Evolutionary conservation across 1,284 basidiomycete genomes (phyloP).

Genomic region (Baeospora myosura): DNA sequence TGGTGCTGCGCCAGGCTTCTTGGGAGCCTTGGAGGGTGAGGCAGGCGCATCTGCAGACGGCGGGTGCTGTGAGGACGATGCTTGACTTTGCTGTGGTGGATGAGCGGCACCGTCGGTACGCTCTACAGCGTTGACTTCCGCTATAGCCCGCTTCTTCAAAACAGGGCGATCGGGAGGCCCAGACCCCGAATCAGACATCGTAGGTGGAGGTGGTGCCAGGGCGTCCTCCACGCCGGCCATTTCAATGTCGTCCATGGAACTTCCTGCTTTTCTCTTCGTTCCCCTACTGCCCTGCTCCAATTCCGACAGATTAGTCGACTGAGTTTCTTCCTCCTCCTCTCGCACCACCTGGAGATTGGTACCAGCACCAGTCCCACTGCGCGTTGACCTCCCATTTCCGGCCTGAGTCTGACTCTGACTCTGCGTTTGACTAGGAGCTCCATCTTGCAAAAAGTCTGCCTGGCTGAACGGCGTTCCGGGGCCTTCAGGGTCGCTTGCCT

Average conservation of each 20-base stretch:
- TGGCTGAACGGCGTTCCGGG: too few relatives aligned
- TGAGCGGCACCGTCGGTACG: not conserved
- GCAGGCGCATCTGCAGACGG: slow-evolving; percentile 2
- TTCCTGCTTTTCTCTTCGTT: not conserved
- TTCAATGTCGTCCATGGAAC: not conserved
- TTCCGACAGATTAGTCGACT: too few relatives aligned
- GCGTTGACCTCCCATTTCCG: not conserved
- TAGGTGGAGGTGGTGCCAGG: not conserved
- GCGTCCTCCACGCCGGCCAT: not conserved
- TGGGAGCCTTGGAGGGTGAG: slow-evolving; percentile 12
- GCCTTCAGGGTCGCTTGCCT: not conserved
- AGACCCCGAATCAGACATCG: too few relatives aligned
- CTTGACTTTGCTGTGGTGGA: too few relatives aligned
- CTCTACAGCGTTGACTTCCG: slow-evolving; percentile 26
- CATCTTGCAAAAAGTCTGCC: too few relatives aligned
- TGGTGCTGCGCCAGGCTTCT: slow-evolving; percentile 31
- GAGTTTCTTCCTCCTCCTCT: not conserved
- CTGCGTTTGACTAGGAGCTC: too few relatives aligned
- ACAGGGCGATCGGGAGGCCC: not conserved
- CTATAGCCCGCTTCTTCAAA: slow-evolving; percentile 34
- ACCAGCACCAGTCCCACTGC: not conserved
- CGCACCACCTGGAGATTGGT: not conserved
- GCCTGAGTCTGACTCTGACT: not conserved
- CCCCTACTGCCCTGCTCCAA: not conserved
- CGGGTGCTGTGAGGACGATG: too few relatives aligned